Evolutionary conservation across 2,329 filamentous ascomycete genomes (phyloP).

Genomic region (Dactylellina drechsleri): DNA sequence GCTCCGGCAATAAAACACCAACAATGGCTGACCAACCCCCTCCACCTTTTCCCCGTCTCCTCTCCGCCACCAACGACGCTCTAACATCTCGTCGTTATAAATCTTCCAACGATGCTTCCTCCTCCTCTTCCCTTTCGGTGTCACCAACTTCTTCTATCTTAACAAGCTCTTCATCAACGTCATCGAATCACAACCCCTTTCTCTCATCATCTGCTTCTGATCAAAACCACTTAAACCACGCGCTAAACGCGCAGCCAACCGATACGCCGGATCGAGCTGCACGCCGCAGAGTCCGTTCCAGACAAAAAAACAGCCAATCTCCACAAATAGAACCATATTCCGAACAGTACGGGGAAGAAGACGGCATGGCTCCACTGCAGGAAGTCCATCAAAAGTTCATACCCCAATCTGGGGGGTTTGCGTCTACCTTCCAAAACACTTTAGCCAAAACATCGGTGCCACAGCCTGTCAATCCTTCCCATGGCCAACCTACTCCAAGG

Average conservation of each 20-base stretch:
- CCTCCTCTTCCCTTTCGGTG: slow-evolving; percentile 7
- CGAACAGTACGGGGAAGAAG: no score
- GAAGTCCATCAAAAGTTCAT: slow-evolving; percentile 12
- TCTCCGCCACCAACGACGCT: slow-evolving; percentile 3
- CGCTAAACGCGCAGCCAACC: no score
- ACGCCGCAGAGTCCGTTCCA: no score
- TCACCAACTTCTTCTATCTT: slow-evolving; percentile 25
- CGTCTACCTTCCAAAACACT: no score
- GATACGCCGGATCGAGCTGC: no score
- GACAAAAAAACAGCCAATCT: no score
- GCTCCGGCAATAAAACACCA: slow-evolving; percentile 10
- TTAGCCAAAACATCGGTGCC: no score
- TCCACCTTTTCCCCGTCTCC: neutral
- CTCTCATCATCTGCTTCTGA: neutral
- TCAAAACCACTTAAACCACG: no score
- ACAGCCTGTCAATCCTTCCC: no score
- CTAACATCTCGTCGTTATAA: slow-evolving; percentile 1
- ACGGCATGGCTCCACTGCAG: neutral
- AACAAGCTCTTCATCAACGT: slow-evolving; percentile 17
- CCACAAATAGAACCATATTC: no score
- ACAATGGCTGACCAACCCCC: slow-evolving; percentile 26
- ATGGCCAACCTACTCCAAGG: no score
- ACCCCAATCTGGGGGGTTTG: neutral
- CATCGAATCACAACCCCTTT: slow-evolving; percentile 19
- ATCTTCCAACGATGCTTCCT: slow-evolving; percentile 2